Conservation (phyloP, 2,329 filamentous ascomycete species). For the Blumeria hordei region DNA sequence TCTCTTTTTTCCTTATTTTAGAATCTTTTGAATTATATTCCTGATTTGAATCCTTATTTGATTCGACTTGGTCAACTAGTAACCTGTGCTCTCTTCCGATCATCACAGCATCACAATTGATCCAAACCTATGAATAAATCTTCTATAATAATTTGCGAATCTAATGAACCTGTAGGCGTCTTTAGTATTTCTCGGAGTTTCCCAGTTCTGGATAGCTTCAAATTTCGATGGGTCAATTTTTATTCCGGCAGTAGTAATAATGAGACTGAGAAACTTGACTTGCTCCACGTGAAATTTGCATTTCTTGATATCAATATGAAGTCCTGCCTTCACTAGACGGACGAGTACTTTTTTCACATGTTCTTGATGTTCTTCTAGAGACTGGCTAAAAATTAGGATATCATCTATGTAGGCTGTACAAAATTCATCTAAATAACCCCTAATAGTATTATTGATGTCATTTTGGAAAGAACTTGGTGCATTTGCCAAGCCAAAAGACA, state of each 20-base stretch:
- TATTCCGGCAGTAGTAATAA: not conserved
- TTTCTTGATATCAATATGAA: not conserved
- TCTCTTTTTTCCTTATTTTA: too few species aligned
- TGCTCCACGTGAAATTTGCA: not conserved
- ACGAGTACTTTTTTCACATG: not conserved
- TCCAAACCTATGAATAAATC: not conserved
- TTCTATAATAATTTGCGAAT: not conserved
- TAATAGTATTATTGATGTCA: not conserved
- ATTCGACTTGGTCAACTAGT: too few species aligned
- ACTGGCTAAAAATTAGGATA: not conserved
- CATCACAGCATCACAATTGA: not conserved
- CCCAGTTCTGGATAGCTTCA: not conserved
- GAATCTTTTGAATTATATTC: too few species aligned
- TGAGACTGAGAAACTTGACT: not conserved
- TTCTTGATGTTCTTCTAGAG: not conserved
- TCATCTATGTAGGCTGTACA: not conserved
- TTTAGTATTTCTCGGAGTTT: not conserved
- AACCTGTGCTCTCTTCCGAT: too few species aligned
- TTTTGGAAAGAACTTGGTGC: not conserved
- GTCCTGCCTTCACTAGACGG: not conserved
- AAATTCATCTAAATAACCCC: slow-evolving; percentile 1
- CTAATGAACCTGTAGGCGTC: not conserved
- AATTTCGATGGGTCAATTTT: not conserved
- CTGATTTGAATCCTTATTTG: too few species aligned
- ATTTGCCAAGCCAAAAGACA: slow-evolving; percentile 8